A percentile compares a stretch with the other conserved stretches of the same genome.
phyloP scores from a whole-genome alignment of 2,329 filamentous ascomycete species.

The Acrodontium crateriforme region DNA sequence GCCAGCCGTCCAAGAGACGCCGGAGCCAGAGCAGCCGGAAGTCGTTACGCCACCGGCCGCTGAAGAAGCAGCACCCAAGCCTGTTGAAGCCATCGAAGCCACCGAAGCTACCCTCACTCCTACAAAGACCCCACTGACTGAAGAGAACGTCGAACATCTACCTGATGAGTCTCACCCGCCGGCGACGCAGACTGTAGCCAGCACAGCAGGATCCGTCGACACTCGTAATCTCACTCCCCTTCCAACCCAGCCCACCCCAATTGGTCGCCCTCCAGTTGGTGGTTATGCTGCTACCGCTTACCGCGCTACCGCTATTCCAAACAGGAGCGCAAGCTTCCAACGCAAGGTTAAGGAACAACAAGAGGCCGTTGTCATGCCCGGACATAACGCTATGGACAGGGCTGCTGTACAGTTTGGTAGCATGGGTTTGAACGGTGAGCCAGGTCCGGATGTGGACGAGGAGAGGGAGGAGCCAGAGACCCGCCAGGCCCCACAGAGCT shows the following conservation, averaged over 20 bases:
- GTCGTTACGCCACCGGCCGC: constrained; percentile 16
- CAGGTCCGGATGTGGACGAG: constrained; percentile 70
- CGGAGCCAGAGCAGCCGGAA: constrained; percentile 9
- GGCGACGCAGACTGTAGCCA: constrained; percentile 70
- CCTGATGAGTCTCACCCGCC: constrained; percentile 66
- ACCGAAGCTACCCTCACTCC: constrained; percentile 39
- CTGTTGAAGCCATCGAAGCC: constrained; percentile 4
- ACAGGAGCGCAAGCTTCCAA: constrained; percentile 66
- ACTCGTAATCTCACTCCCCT: constrained; percentile 55
- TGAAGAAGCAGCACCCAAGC: constrained; percentile 6
- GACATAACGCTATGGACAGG: constrained; percentile 86
- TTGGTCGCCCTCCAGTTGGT: constrained; percentile 47
- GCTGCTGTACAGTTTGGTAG: constrained; percentile 92
- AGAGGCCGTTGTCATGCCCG: constrained; percentile 96
- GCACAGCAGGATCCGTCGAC: constrained; percentile 81
- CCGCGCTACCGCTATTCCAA: constrained; percentile 54
- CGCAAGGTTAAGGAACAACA: constrained; percentile 85
- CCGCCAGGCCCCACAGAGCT: constrained; percentile 84
- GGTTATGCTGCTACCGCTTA: constrained; percentile 69
- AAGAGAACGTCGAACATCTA: constrained; percentile 84
- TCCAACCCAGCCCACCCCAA: constrained; percentile 42
- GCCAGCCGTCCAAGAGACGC: constrained; percentile 10
- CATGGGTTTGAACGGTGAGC: constrained; percentile 73
- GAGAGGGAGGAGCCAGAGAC: constrained; percentile 94
- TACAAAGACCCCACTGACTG: constrained; percentile 71